A percentile compares a stretch with the other conserved stretches of the same genome.
These are phyloP conservation scores for Corniculantispora saksenae DNA, from an alignment of 2,329 filamentous ascomycete species.

Conservation along the genomic window DNA sequence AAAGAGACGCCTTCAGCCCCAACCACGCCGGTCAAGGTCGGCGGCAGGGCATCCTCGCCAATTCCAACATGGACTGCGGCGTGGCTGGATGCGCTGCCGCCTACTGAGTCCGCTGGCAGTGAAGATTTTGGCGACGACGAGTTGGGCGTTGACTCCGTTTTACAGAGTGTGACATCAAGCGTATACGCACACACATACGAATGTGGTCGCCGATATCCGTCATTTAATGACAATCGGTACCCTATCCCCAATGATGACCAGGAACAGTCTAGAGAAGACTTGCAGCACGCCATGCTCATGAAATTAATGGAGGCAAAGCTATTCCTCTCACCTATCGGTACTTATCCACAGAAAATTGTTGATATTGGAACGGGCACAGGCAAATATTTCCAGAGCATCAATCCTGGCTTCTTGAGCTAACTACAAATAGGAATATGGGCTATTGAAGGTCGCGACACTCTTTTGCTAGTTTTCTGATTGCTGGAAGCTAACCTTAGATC, in stretches of 20 bases:
- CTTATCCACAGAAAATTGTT: conserved; percentile 44
- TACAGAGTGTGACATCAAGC: conserved; percentile 30
- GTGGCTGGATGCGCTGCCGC: conserved; percentile 2
- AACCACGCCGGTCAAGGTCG: no score
- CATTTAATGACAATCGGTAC: conserved; percentile 45
- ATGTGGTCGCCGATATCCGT: conserved; percentile 42
- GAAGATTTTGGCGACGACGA: conserved; percentile 14
- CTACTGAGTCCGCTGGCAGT: conserved; percentile 4
- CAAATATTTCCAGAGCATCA: neutral
- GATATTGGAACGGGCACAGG: conserved; percentile 51
- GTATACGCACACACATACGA: conserved; percentile 36
- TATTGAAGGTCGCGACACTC: conserved; percentile 45
- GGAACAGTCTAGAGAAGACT: conserved; percentile 48
- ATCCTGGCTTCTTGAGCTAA: no score
- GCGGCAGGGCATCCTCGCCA: no score
- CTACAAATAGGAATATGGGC: conserved; percentile 48
- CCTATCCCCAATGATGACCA: conserved; percentile 49
- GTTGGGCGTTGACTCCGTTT: conserved; percentile 12
- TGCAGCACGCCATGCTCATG: conserved; percentile 47
- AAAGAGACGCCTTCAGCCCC: no score
- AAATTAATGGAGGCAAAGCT: conserved; percentile 44
- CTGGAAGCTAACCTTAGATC: no score
- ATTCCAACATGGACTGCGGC: no score
- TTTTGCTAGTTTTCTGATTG: neutral
- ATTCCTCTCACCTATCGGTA: conserved; percentile 41